phyloP scores from a whole-genome alignment of 768 basidiomycete species.

The Termitomyces titanicus region DNA sequence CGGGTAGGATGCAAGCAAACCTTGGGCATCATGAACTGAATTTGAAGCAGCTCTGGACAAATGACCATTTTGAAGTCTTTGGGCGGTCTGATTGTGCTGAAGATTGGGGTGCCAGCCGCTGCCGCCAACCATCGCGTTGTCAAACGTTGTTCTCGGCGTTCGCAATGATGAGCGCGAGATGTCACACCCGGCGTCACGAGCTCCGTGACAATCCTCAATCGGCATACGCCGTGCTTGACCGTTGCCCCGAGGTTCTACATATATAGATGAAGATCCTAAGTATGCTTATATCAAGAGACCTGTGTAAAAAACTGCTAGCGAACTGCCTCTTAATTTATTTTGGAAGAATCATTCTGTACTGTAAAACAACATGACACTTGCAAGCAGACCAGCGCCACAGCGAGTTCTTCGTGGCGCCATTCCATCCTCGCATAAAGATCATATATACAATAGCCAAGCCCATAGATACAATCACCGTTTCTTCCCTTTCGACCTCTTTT shows the following conservation, averaged over 20 bases:
- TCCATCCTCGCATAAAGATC: not conserved
- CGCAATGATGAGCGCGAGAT: not conserved
- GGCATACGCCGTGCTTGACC: slow-evolving; percentile 36
- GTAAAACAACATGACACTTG: too few species aligned
- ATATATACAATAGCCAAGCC: not conserved
- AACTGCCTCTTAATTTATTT: too few species aligned
- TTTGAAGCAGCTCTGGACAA: not conserved
- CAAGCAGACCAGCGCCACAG: too few species aligned
- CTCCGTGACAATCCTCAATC: not conserved
- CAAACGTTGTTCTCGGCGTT: too few species aligned
- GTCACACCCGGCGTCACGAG: not conserved
- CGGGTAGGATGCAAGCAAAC: slow-evolving; percentile 44
- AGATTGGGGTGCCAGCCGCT: not conserved
- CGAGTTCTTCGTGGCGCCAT: not conserved
- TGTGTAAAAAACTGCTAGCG: too few species aligned
- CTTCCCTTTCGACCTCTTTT: slow-evolving; percentile 28
- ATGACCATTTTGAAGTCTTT: not conserved
- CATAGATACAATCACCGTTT: slow-evolving; percentile 8
- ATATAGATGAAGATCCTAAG: too few species aligned
- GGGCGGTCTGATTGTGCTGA: not conserved
- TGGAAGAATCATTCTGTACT: too few species aligned
- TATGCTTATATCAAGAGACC: too few species aligned
- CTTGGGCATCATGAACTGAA: not conserved
- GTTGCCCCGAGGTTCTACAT: slow-evolving; percentile 68
- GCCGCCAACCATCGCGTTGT: not conserved